phyloP scores from a whole-genome alignment of 1,284 basidiomycete genomes.

The Ganoderma sinense region DNA sequence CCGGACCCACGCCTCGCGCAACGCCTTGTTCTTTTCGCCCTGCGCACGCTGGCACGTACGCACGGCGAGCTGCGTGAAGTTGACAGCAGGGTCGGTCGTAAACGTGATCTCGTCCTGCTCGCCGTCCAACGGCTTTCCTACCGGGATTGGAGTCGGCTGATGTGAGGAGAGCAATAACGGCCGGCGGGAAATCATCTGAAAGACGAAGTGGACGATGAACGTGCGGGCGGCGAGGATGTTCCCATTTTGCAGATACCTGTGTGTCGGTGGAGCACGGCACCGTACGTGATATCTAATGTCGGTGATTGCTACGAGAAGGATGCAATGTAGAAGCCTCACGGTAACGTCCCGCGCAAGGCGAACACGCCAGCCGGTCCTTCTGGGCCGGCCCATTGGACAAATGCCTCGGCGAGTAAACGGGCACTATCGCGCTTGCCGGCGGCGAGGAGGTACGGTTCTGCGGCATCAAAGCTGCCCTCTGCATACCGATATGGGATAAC shows the following conservation, averaged over 20 bases:
- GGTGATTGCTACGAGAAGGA: neutral
- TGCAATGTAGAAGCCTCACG: conserved; percentile 59
- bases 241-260: conserved; percentile 85
- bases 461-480: conserved; percentile 80
- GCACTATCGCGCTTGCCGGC: conserved; percentile 90
- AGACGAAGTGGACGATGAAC: conserved; percentile 82
- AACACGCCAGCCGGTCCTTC: conserved; percentile 67
- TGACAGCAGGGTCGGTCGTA: conserved; percentile 78
- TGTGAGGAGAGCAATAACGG: conserved; percentile 48
- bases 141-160: conserved; percentile 51
- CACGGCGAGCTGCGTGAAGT: conserved; percentile 89
- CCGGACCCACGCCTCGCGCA: conserved; percentile 83
- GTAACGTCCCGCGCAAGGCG: conserved; percentile 83
- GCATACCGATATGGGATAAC: conserved; percentile 1
- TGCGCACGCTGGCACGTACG: conserved; percentile 85
- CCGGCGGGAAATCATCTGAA: conserved; percentile 57
- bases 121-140: conserved; percentile 42
- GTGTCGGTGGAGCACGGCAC: conserved; percentile 12
- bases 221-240: conserved; percentile 87
- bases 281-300: neutral
- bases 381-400: conserved; percentile 77
- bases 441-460: conserved; percentile 83
- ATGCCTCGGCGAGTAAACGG: conserved; percentile 84
- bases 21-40: conserved; percentile 73
- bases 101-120: conserved; percentile 71